Conservation (phyloP, 2,329 filamentous ascomycete genomes). For the Ophiostoma sp. region DNA sequence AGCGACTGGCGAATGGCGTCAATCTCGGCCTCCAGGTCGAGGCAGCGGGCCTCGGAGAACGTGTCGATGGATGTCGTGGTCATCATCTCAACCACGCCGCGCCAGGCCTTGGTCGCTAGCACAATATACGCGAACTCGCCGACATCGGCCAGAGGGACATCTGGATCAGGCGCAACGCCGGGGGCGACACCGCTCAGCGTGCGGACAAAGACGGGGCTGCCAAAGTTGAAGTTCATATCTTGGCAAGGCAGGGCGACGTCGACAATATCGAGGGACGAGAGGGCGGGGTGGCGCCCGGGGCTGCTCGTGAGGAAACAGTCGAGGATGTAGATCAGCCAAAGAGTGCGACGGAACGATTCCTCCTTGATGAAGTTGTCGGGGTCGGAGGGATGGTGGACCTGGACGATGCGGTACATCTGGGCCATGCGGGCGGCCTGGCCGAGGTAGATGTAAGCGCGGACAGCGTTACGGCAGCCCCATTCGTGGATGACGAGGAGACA, state of each 20-base stretch:
- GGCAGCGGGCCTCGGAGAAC: constrained; percentile 57
- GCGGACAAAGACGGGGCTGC: constrained; percentile 59
- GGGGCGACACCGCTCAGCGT: constrained; percentile 50
- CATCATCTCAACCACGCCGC: constrained; percentile 62
- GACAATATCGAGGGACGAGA: constrained; percentile 55
- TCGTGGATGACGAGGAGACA: constrained; percentile 63
- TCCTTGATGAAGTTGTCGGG: constrained; percentile 62
- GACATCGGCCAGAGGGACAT: constrained; percentile 49
- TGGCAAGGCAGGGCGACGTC: constrained; percentile 60
- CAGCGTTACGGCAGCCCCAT: constrained; percentile 62
- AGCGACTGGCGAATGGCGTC: constrained; percentile 55
- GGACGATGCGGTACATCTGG: constrained; percentile 63
- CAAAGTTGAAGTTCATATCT: constrained; percentile 64
- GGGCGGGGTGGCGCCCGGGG: constrained; percentile 58
- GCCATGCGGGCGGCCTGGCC: constrained; percentile 65
- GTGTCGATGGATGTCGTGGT: constrained; percentile 53
- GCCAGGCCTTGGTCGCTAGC: constrained; percentile 61
- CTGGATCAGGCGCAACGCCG: constrained; percentile 41
- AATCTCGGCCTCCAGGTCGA: constrained; percentile 54
- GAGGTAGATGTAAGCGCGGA: constrained; percentile 63
- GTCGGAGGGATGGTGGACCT: constrained; percentile 51
- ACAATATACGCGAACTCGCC: constrained; percentile 65
- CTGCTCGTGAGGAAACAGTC: constrained; percentile 64
- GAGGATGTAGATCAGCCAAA: constrained; percentile 64
- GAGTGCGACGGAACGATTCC: constrained; percentile 60